Conservation (phyloP, 1,139 yeast genomes). For the Yamadazyma buinensis region DNA sequence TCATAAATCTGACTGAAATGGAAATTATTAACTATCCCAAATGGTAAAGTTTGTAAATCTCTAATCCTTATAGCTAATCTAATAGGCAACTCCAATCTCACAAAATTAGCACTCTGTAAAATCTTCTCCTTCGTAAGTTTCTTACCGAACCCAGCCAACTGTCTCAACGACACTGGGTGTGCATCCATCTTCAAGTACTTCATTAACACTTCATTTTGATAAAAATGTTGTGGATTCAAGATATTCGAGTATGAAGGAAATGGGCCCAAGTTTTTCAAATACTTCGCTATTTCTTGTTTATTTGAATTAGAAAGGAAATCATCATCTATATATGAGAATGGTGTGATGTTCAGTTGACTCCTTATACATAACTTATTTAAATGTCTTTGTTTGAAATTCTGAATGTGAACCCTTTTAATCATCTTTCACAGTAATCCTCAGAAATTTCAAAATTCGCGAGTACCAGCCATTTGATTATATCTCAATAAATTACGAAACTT, state of each 20-base stretch:
- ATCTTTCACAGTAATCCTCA: too few relatives aligned
- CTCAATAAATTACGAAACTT: too few relatives aligned
- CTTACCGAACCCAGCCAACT: conserved; percentile 85
- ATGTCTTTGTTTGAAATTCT: not conserved
- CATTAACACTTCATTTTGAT: conserved; percentile 74
- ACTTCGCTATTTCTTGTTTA: conserved; percentile 39
- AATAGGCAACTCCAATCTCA: conserved; percentile 77
- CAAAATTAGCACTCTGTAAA: conserved; percentile 81
- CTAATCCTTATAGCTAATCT: conserved; percentile 76
- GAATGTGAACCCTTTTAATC: too few relatives aligned
- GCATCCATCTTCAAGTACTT: conserved; percentile 65
- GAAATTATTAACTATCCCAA: conserved; percentile 76
- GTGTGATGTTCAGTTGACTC: conserved; percentile 14
- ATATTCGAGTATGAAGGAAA: conserved; percentile 43
- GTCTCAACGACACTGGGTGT: conserved; percentile 84
- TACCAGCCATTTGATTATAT: conserved; percentile 8
- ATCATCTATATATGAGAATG: conserved; percentile 28
- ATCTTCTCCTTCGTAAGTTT: conserved; percentile 75
- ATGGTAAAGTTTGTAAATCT: conserved; percentile 79
- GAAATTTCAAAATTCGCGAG: not conserved
- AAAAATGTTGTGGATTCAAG: conserved; percentile 70
- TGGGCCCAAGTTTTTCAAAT: conserved; percentile 39
- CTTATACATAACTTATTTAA: not conserved
- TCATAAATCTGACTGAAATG: conserved; percentile 87
- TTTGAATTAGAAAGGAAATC: conserved; percentile 30